Evolutionary conservation across 78 protist genomes (phyloP), one percentile per base, ranked within the genome.

Genomic region (Cavenderia fasciculata): DNA sequence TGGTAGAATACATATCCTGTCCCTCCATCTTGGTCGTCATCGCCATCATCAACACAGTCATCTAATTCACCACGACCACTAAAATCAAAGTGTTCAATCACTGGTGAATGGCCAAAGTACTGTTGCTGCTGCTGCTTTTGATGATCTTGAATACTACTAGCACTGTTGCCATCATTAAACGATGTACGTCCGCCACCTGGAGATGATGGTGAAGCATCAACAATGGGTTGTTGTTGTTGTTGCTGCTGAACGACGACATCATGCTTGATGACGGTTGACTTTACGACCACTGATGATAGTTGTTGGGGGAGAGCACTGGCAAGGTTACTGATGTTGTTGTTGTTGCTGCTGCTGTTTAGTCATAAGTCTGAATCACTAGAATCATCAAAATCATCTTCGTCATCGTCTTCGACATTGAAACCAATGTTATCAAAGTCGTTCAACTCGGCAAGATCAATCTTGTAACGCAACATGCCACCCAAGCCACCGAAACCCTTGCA

Each of bases 401-500:
- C 65, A 52, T 33, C 38, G 10, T 7, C 33, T n/a, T 33, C 12
- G 23, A 23, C n/a, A 59, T 61, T 49, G n/a, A n/a, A n/a, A n/a
- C n/a, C n/a, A 14, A 49, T 49, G 54, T 49, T 49, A 14, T 49
- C 54, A 49, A 18, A 49, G 54, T 49, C 54, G 14, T 49, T 49
- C 27, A 49, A 14, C 14, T 12, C 14, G 14, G 54, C 54, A 12
- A 49, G 12, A 14, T 95, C 96, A 27, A 88, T 66, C 33, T 51
- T 59, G 95, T 96, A 96, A 7, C 98, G 84, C 56, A 96, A 52
- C 4, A 70, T 21, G 43, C 98, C 99, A 6, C 99, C 99, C 25
- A 98, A 71, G 12, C 99, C 99, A 8, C 99, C 99, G 54, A 99
- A 99, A 23, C 99, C 99, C 18, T 74, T 44, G 77, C 70, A 59